Percentiles rank a stretch among this genome's conserved stretches.
Evolutionary conservation across 2,329 filamentous ascomycete genomes (phyloP).

Genomic region (Anthostomella pinea): DNA sequence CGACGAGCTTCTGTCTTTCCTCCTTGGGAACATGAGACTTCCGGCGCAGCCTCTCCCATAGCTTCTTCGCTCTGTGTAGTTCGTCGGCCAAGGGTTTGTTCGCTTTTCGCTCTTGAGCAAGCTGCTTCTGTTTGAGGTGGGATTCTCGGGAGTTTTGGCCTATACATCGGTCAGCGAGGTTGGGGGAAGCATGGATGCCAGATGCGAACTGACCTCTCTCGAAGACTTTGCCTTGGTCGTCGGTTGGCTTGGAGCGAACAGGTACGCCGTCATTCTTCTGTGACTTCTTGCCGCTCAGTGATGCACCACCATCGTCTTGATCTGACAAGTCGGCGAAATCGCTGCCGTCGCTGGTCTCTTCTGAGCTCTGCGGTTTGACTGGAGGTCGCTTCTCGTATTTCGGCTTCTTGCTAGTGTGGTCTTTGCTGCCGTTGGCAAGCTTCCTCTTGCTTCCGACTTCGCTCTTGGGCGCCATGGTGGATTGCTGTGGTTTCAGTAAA

Average conservation of each 20-base stretch:
- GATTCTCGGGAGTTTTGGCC: conserved; percentile 75
- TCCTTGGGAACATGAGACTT: conserved; percentile 92
- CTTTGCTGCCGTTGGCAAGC: conserved; percentile 51
- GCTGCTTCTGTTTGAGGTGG: conserved; percentile 87
- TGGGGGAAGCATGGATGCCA: neutral
- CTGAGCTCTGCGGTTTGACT: conserved; percentile 39
- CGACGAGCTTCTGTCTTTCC: conserved; percentile 81
- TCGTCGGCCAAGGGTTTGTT: conserved; percentile 91
- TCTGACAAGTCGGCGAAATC: conserved; percentile 45
- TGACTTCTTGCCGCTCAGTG: conserved; percentile 40
- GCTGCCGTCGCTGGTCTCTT: conserved; percentile 34
- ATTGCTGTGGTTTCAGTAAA: conserved; percentile 4
- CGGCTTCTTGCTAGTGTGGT: conserved; percentile 32
- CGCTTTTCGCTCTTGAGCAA: conserved; percentile 84
- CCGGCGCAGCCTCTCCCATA: conserved; percentile 90
- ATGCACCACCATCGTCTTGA: conserved; percentile 52
- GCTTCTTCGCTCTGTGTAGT: conserved; percentile 85
- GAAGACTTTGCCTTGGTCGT: conserved; percentile 36
- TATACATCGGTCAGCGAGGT: conserved; percentile 28
- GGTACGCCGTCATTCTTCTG: conserved; percentile 31
- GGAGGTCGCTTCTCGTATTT: conserved; percentile 35
- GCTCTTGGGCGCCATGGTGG: conserved; percentile 48
- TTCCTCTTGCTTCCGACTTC: conserved; percentile 57
- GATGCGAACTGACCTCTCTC: conserved; percentile 38
- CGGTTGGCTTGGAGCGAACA: conserved; percentile 30